A percentile compares a stretch with the other conserved stretches of the same genome.
phyloP scores from a whole-genome alignment of 106 monocot genomes.

The Dactylorhiza incarnata region DNA sequence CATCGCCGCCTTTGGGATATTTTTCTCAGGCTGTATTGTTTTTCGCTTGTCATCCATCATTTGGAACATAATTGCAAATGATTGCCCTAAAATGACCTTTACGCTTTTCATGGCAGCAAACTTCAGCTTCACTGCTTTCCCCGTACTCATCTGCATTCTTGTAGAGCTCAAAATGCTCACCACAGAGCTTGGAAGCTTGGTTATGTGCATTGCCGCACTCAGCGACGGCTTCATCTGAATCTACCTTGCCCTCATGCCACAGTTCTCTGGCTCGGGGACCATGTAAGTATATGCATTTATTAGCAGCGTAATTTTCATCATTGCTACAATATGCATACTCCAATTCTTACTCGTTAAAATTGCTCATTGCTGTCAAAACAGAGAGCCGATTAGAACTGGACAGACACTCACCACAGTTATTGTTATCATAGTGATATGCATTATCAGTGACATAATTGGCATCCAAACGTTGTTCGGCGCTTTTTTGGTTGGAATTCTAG shows the following conservation, averaged over 20 bases:
- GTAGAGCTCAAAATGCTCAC: conserved; percentile 23
- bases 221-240: conserved; percentile 17
- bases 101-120: conserved; percentile 14
- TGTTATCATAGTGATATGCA: conserved; percentile 15
- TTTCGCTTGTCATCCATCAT: no score
- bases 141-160: conserved; percentile 12
- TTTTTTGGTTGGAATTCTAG: conserved; percentile 32
- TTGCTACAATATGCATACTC: conserved; percentile 2
- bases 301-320: conserved; percentile 16
- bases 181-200: conserved; percentile 19
- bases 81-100: no score
- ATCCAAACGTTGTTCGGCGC: conserved; percentile 37
- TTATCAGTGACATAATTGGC: conserved; percentile 19
- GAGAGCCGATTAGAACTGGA: conserved; percentile 18
- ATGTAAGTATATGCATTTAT: conserved; percentile 20
- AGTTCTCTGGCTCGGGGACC: conserved; percentile 16
- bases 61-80: no score
- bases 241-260: conserved; percentile 15
- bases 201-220: conserved; percentile 22
- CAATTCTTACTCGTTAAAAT: conserved; percentile 18
- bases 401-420: conserved; percentile 18
- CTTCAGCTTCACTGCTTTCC: conserved; percentile 18
- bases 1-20: no score
- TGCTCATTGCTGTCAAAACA: conserved; percentile 12
- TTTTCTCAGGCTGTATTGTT: no score